Base-by-base conservation (phyloP, 1,284 basidiomycete genomes). In the Rhodofomes roseus region DNA sequence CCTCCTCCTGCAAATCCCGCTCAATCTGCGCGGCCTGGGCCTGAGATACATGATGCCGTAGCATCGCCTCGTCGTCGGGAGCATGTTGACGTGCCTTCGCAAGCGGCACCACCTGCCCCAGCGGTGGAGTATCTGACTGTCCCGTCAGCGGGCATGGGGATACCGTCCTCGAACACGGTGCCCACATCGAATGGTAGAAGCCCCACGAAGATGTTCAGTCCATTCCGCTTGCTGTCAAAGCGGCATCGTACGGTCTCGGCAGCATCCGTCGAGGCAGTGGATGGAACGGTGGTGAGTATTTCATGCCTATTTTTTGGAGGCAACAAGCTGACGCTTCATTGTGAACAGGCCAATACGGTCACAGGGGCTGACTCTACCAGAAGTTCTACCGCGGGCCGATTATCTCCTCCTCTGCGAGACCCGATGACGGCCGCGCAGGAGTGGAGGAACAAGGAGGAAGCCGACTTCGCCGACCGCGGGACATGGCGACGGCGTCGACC, bases 311-410 rank as follows among this genome's bases (percentile, higher is more conserved):
- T 11, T 55, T 53, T 37, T 51, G 11, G 37, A 18, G 6, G 48
- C 11, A n/a, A 14, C 14, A 11, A 5, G 20, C 3, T 54, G 22
- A 25, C 51, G 56, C 29, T 14, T 27, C 20, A 11, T 34, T 55
- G 62, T 56, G 73, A 39, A 67, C 56, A 87, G 86, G 73, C 84
- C 25, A 91, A 85, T 65, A 90, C 90, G 16, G 81, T 88, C 40
- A 88, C 87, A 20, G 90, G 89, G 5, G 87, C 85, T n/a, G 81
- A 84, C 27, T 92, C 89, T 4, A 79, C 83, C 63, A 74, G 84
- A 62, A 85, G 86, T 63, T 76, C 75, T 16, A 73, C 81, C 12
- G 81, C 81, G 40, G 81, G 81, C 0, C 74, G 86, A 44, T 75
- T 79, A 36, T 79, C 81, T 11, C 88, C 87, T 3, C 82, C 81